Base-by-base conservation (phyloP, 345 rosid genomes). In the Populus pruinosa region DNA sequence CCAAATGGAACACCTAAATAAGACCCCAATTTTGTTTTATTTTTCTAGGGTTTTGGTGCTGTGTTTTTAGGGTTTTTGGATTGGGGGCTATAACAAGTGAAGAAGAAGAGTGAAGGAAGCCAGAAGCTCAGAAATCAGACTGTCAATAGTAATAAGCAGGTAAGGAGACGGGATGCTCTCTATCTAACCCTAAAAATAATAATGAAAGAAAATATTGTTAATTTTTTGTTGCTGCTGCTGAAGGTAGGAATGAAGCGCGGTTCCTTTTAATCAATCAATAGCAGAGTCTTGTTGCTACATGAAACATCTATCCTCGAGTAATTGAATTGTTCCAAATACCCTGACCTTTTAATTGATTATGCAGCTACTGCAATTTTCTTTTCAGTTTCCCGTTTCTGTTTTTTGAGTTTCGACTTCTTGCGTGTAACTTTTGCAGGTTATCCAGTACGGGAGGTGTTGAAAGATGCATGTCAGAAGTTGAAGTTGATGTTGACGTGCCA, bases 401-500 rank as follows among this genome's bases (percentile, higher is more conserved):
- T 20, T 18, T 11, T 18, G 56, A 59, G 65, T 13, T 61, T 20
- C n/a, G 69, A 21, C 78, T 64, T 56, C 33, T 49, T 66, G 75
- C 36, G 21, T 44, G 53, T 6, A 71, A 66, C 49, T 67, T 65
- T 83, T 76, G 69, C 87, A 95, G 98, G 96, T 50, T 92, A 91
- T 62, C 91, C 96, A 1, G 98, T 96, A 0, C 91, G 93, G 72
- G 98, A 88, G 82, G 96, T 93, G 18, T 64, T 93, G 75, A 93
- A 90, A 82, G 99, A 93, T 87, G 83, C 88, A 1, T 91, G 96
- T 77, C 92, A 91, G 85, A 92, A 92, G 70, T 84, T 95, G 85
- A 92, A 92, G 70, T 84, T 95, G 79, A 93, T 90, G 94, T 79
- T 82, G 53, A 91, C 87, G 87, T 92, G 94, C 86, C 86, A 82